phyloP scores from a whole-genome alignment of 225 moss, liverwort and hornwort species.

The Bryoerythrophyllum caledonicum region DNA sequence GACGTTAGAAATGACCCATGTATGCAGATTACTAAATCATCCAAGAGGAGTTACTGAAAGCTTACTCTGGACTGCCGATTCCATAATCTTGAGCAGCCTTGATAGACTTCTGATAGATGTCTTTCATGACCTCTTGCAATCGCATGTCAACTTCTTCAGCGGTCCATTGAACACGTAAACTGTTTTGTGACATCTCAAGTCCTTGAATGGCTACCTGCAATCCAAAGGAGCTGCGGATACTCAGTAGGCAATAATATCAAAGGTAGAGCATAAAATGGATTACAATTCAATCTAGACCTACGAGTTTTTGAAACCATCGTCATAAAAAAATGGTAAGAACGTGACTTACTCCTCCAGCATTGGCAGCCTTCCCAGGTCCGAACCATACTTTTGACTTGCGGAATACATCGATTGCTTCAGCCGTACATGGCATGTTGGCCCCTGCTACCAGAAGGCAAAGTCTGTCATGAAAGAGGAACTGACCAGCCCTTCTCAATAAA shows the following conservation, averaged over 20 bases:
- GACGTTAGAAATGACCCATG: not conserved
- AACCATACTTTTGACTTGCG: constrained; percentile 94
- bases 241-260: constrained; percentile 8
- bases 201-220: constrained; percentile 84
- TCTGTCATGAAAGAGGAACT: constrained; percentile 26
- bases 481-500: constrained; percentile 8
- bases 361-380: constrained; percentile 99
- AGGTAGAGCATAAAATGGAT: not conserved
- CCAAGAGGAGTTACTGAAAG: not conserved
- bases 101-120: constrained; percentile 87
- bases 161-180: constrained; percentile 80
- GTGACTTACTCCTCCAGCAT: constrained; percentile 89
- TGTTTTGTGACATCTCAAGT: constrained; percentile 80
- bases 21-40: not conserved
- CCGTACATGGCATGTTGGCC: constrained; percentile 97
- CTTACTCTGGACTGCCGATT: constrained; percentile 90
- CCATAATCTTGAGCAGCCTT: constrained; percentile 93
- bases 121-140: constrained; percentile 93
- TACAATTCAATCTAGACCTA: not conserved
- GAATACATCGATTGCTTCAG: constrained; percentile 90
- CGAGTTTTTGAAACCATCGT: not conserved
- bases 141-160: constrained; percentile 85
- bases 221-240: constrained; percentile 24
- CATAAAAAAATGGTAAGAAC: not conserved
- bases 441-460: constrained; percentile 58